Conservation (phyloP, 1,284 basidiomycete genomes). For the Leccinum angustisporum region DNA sequence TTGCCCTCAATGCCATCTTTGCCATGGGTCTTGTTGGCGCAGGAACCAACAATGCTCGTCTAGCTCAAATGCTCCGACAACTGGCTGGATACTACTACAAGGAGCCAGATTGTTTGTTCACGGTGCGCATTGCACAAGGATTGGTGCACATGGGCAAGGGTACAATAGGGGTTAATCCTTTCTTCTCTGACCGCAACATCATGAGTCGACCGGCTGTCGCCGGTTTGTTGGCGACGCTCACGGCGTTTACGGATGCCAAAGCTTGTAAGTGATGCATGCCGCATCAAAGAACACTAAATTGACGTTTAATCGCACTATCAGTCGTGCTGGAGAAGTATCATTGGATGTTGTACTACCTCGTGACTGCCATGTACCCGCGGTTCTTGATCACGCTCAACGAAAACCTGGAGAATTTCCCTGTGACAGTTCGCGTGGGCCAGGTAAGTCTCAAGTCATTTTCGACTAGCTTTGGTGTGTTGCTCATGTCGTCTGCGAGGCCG, state of each 20-base stretch:
- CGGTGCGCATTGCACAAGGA: slow-evolving; percentile 95
- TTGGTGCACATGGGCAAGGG: slow-evolving; percentile 99
- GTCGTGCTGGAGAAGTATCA: slow-evolving; percentile 94
- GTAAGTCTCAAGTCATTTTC: slow-evolving; percentile 38
- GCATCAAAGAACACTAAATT: slow-evolving; percentile 4
- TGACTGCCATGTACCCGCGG: slow-evolving; percentile 95
- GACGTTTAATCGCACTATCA: slow-evolving; percentile 30
- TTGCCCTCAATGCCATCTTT: slow-evolving; percentile 96
- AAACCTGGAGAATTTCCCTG: slow-evolving; percentile 79
- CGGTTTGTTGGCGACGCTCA: slow-evolving; percentile 86
- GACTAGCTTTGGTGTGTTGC: not conserved
- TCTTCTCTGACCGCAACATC: slow-evolving; percentile 90
- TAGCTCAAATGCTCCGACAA: slow-evolving; percentile 97
- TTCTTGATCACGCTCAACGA: slow-evolving; percentile 98
- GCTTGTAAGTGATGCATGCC: slow-evolving; percentile 63
- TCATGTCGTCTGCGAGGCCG: slow-evolving; percentile 49
- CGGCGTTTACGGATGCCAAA: slow-evolving; percentile 93
- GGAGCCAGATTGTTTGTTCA: slow-evolving; percentile 96
- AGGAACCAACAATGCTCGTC: slow-evolving; percentile 96
- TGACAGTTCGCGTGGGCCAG: slow-evolving; percentile 95
- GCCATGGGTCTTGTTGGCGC: slow-evolving; percentile 99
- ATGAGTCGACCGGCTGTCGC: slow-evolving; percentile 90
- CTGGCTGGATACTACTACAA: slow-evolving; percentile 97
- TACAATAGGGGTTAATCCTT: slow-evolving; percentile 96
- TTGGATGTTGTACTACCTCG: slow-evolving; percentile 98